A percentile compares a stretch with the other conserved stretches of the same genome.
Evolutionary conservation across 257 asterid genomes (phyloP).

Genomic region (Lavandula angustifolia): DNA sequence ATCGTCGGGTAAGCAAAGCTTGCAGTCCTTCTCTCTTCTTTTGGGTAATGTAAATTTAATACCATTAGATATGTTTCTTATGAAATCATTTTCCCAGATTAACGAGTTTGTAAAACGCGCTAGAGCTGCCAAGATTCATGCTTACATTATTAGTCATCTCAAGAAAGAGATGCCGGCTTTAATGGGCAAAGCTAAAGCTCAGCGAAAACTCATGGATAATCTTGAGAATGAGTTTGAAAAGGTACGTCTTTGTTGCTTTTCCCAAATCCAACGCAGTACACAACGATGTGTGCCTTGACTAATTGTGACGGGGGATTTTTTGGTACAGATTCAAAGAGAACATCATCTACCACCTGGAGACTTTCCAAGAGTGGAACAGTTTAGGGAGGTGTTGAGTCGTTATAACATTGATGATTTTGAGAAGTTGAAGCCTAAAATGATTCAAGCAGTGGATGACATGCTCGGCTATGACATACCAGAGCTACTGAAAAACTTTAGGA

Average conservation of each 20-base stretch:
- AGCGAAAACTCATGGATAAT: constrained; percentile 54
- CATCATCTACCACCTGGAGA: constrained; percentile 81
- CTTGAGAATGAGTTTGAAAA: constrained; percentile 68
- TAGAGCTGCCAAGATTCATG: constrained; percentile 92
- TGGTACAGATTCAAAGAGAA: constrained; percentile 68
- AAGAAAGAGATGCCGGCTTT: constrained; percentile 92
- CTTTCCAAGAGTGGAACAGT: constrained; percentile 72
- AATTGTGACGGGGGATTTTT: not conserved
- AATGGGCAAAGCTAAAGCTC: constrained; percentile 84
- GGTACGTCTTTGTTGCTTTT: constrained; percentile 38
- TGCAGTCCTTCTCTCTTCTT: not conserved
- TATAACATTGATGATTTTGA: constrained; percentile 80
- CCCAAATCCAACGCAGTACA: not conserved
- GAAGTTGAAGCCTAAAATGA: constrained; percentile 80
- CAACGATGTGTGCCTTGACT: not conserved
- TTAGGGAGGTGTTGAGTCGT: constrained; percentile 57
- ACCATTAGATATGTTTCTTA: not conserved
- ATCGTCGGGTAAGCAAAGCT: constrained; percentile 67
- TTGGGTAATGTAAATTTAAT: not conserved
- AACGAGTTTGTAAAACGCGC: constrained; percentile 95
- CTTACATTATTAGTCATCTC: constrained; percentile 88
- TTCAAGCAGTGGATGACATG: constrained; percentile 81
- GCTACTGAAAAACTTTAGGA: constrained; percentile 66
- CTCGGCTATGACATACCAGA: constrained; percentile 84
- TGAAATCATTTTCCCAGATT: constrained; percentile 45